Evolutionary conservation across 306 rosid species (phyloP).

Genomic region (Rosa rugosa): DNA sequence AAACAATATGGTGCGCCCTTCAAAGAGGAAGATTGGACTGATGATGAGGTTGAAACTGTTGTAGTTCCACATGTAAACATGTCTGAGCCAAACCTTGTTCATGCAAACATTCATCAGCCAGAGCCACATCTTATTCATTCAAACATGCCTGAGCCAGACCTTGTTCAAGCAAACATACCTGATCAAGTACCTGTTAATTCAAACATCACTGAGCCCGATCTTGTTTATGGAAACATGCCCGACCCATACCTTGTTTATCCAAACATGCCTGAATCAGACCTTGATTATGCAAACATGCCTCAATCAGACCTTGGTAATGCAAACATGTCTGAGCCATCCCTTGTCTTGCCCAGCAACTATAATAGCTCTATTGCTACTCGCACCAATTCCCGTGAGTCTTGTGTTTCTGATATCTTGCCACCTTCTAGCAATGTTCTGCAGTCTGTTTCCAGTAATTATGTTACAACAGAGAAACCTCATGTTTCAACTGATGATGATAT

Average conservation of each 20-base stretch:
- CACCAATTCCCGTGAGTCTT: background rate
- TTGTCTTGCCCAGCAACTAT: background rate
- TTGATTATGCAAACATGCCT: background rate
- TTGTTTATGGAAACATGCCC: background rate
- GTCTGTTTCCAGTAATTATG: background rate
- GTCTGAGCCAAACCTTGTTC: background rate
- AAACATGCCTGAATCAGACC: background rate
- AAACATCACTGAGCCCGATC: background rate
- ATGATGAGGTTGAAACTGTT: constrained; percentile 44
- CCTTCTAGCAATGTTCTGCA: background rate
- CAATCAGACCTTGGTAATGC: background rate
- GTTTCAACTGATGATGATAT: constrained; percentile 11
- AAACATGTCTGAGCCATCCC: background rate
- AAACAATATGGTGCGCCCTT: constrained; percentile 65
- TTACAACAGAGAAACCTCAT: background rate
- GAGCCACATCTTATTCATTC: background rate
- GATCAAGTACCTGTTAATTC: background rate
- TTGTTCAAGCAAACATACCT: background rate
- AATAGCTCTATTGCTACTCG: background rate
- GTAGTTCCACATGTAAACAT: constrained; percentile 13
- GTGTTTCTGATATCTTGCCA: background rate
- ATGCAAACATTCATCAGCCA: background rate
- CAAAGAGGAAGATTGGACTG: constrained; percentile 65
- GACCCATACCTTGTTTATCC: background rate
- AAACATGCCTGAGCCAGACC: background rate